These are phyloP conservation scores for Phascolomyces articulosus DNA, from an alignment of 371 early-diverging fungal genomes.

Conservation along the genomic window DNA sequence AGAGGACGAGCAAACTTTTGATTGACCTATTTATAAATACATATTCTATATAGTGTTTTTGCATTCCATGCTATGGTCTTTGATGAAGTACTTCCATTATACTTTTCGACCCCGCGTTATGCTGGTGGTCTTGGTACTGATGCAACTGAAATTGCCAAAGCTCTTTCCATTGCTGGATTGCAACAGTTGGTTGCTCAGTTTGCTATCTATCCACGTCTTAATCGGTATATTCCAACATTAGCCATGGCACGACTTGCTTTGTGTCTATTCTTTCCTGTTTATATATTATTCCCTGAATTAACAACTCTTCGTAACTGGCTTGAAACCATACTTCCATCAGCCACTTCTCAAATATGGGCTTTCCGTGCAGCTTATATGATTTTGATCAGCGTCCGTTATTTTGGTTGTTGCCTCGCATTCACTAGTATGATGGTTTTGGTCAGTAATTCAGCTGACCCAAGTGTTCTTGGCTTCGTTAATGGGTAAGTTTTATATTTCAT, in stretches of 20 bases:
- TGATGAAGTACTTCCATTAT: constrained; percentile 76
- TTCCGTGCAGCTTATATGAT: constrained; percentile 38
- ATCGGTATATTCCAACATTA: constrained; percentile 39
- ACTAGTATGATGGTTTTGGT: constrained; percentile 65
- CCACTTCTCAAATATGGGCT: constrained; percentile 13
- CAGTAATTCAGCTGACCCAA: constrained; percentile 60
- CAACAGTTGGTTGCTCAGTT: constrained; percentile 57
- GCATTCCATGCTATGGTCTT: constrained; percentile 74
- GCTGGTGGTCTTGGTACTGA: constrained; percentile 53
- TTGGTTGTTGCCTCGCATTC: constrained; percentile 57
- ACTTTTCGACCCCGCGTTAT: constrained; percentile 54
- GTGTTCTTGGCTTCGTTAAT: constrained; percentile 69
- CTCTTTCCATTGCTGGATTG: constrained; percentile 49
- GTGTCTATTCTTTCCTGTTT: constrained; percentile 40
- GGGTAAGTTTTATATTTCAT: constrained; percentile 49
- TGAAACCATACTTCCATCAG: constrained; percentile 18
- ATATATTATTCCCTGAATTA: constrained; percentile 49
- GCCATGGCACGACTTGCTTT: constrained; percentile 39
- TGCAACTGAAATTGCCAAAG: constrained; percentile 45
- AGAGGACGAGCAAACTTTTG: too few species aligned
- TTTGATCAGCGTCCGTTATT: constrained; percentile 45
- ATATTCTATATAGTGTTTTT: constrained; percentile 33
- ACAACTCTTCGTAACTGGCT: constrained; percentile 28
- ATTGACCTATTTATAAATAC: too few species aligned
- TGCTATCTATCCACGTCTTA: constrained; percentile 54